Conservation (phyloP, 495 filamentous ascomycete genomes). For the Neurospora discreta region DNA sequence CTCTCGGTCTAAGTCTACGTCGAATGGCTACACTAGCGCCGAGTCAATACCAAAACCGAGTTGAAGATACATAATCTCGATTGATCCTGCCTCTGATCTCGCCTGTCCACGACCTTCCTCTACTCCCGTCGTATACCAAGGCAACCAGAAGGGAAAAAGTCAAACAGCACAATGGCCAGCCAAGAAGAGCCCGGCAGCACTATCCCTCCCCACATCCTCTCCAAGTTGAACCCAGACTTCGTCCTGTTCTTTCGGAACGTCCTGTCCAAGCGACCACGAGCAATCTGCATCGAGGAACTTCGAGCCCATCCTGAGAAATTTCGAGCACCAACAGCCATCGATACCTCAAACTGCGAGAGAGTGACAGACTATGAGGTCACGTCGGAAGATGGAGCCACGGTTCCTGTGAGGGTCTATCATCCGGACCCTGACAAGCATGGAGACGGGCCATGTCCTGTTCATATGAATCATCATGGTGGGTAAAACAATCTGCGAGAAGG, state of each 20-base stretch:
- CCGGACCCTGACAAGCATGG: slow-evolving; percentile 26
- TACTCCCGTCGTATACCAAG: no score
- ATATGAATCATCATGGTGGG: slow-evolving; percentile 39
- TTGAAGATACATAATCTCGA: neutral
- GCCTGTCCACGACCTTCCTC: neutral
- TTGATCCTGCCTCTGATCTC: neutral
- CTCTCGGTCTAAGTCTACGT: neutral
- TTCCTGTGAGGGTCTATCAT: slow-evolving; percentile 34
- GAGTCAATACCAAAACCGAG: neutral
- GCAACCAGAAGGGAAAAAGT: neutral
- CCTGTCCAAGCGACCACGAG: slow-evolving; percentile 16
- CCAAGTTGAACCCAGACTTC: slow-evolving; percentile 17
- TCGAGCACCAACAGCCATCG: slow-evolving; percentile 25
- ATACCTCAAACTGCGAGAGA: slow-evolving; percentile 21
- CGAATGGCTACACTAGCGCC: neutral
- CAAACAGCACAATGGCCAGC: neutral
- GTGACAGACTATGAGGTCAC: slow-evolving; percentile 26
- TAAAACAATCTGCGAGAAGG: neutral
- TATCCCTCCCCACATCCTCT: slow-evolving; percentile 10
- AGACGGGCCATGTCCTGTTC: slow-evolving; percentile 33
- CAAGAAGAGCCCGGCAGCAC: neutral
- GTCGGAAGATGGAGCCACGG: slow-evolving; percentile 29
- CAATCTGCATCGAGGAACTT: slow-evolving; percentile 32
- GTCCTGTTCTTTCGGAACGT: slow-evolving; percentile 9
- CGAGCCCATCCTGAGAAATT: slow-evolving; percentile 28